These are phyloP conservation scores for Russula griseocarnosa DNA, from an alignment of 768 basidiomycete species.

Conservation along the genomic window DNA sequence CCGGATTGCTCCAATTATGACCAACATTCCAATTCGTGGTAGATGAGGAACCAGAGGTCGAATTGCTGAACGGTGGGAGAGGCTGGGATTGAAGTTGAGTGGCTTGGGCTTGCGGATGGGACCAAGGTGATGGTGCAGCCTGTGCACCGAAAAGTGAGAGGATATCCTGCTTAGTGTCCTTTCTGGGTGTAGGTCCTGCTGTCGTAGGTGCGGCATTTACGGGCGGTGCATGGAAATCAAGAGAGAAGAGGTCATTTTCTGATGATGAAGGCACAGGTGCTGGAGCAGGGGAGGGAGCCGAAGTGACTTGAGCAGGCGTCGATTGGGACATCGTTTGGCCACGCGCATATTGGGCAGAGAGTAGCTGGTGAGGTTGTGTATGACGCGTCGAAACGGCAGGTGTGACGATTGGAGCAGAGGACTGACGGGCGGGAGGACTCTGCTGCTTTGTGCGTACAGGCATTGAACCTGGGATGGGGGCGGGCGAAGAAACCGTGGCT, in stretches of 20 bases:
- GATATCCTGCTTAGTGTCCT: constrained; percentile 82
- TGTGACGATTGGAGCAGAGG: constrained; percentile 27
- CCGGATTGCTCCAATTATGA: constrained; percentile 54
- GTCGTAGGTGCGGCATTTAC: constrained; percentile 33
- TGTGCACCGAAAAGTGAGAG: constrained; percentile 70
- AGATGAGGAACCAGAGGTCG: constrained; percentile 46
- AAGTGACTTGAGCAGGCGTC: background rate
- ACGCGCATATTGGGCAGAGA: constrained; percentile 37
- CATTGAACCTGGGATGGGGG: constrained; percentile 23
- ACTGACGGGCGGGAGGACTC: constrained; percentile 33
- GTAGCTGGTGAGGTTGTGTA: constrained; percentile 53
- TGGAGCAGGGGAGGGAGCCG: constrained; percentile 16
- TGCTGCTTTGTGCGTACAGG: constrained; percentile 34
- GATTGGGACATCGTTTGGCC: constrained; percentile 13
- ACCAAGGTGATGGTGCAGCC: constrained; percentile 34
- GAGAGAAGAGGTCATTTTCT: constrained; percentile 70
- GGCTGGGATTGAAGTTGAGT: constrained; percentile 15
- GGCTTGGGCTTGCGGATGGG: constrained; percentile 22
- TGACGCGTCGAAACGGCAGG: constrained; percentile 38
- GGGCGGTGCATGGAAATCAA: constrained; percentile 76
- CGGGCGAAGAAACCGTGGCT: constrained; percentile 26
- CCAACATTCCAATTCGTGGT: constrained; percentile 61
- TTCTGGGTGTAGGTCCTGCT: constrained; percentile 42
- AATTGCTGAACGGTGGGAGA: constrained; percentile 23
- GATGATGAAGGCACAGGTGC: constrained; percentile 38